Base-by-base conservation (phyloP, 192 early-diverging fungal genomes). In the Mortierella antarctica region DNA sequence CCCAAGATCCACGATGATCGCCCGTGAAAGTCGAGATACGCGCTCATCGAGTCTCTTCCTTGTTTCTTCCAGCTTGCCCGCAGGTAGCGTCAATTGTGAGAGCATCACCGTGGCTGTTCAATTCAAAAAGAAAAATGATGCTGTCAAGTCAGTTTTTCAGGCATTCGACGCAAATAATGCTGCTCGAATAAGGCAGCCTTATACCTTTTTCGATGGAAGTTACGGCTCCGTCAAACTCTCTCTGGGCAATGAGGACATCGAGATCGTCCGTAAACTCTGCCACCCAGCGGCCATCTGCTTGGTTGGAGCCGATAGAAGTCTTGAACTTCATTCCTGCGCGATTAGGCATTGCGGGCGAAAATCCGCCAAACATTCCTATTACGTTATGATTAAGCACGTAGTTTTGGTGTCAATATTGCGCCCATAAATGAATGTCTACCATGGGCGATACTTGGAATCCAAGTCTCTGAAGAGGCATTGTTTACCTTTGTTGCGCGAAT, bases 221-320 rank as follows among this genome's bases (percentile, higher is more conserved):
- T 4, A 96, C 94, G 8, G 96, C 94, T n/a, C 82, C 73, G 47
- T 94, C 92, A 83, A 98, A 98, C 69, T 98, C 96, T 47, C 96
- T 85, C 41, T 94, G 89, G 1, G 96, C 97, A 86, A 99, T 97
- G 40, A 93, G 82, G 9, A 99, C 96, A 62, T 98, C 98, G 54
- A 99, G 81, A 57, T 94, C 91, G 81, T 98, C 96, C 7, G 92
- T 86, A 56, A 96, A 88, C 64, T 96, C 92, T 54, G 85, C 86
- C 15, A 95, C 62, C 91, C 91, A 93, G n/a, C 83, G 82, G 23
- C 75, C 62, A 63, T 88, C 84, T 13, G 63, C 57, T 23, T 75
- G 67, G 47, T 62, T 74, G 15, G 74, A 53, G 17, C 75, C 67
- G 42, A 62, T 70, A 17, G 58, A 54, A 2, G 73, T 54, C 54